These are phyloP conservation scores for Persicaria tinctoria DNA, from an alignment of 148 eudicot species.

Conservation along the genomic window DNA sequence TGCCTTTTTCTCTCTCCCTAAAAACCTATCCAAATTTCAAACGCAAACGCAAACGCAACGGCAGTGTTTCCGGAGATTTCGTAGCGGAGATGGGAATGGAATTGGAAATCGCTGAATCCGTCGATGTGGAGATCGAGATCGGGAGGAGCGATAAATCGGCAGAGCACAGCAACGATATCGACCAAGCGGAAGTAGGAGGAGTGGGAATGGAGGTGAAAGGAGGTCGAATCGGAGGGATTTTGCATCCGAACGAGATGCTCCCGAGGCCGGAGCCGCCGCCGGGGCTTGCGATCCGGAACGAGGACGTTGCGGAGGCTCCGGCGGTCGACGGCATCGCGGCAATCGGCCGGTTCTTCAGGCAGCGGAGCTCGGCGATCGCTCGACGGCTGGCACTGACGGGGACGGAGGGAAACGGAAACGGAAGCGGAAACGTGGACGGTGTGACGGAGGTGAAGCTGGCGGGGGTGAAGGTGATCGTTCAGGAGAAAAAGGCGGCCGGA, in stretches of 20 bases:
- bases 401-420: not conserved
- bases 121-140: not conserved
- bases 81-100: constrained; percentile 8
- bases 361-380: constrained; percentile 54
- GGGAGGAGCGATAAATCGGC: not conserved
- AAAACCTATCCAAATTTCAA: not conserved
- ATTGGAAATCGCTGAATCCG: constrained; percentile 7
- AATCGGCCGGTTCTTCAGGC: constrained; percentile 56
- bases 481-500: constrained; percentile 19
- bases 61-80: not conserved
- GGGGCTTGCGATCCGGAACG: not conserved
- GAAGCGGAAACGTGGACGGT: not conserved
- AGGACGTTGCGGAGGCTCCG: not conserved
- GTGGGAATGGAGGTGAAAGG: not conserved
- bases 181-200: not conserved
- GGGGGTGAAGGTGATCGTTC: constrained; percentile 67
- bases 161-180: not conserved
- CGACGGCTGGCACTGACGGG: constrained; percentile 27
- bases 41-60: not conserved
- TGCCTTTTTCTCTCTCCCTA: not conserved
- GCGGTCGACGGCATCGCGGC: constrained; percentile 17
- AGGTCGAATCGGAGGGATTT: not conserved
- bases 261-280: constrained; percentile 7
- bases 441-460: constrained; percentile 70
- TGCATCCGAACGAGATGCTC: constrained; percentile 5